phyloP scores from a whole-genome alignment of 768 basidiomycete genomes.

The Naematelia aurantialba region DNA sequence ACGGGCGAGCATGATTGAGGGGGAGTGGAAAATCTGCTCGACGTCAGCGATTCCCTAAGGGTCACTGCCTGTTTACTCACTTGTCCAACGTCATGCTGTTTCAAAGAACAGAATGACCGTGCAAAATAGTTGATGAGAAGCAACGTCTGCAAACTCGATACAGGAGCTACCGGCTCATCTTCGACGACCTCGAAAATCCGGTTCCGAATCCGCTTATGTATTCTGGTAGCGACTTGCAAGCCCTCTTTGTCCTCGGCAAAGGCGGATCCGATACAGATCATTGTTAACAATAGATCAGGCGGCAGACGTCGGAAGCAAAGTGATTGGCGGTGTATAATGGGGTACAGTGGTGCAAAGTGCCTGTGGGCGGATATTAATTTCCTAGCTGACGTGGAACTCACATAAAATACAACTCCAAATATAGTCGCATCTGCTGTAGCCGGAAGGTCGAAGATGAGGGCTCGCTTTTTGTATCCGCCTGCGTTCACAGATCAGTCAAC shows the following conservation, averaged over 20 bases:
- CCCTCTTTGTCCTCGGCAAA: constrained; percentile 18
- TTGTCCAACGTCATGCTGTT: constrained; percentile 16
- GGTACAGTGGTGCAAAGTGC: constrained; percentile 25
- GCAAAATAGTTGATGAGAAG: constrained; percentile 22
- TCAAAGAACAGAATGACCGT: constrained; percentile 21
- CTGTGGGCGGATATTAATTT: not conserved
- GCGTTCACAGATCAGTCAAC: not conserved
- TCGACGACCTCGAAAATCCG: constrained; percentile 23
- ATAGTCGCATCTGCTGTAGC: constrained; percentile 15
- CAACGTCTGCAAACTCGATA: constrained; percentile 17
- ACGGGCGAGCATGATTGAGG: constrained; percentile 15
- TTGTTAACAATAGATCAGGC: constrained; percentile 17
- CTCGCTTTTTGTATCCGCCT: not conserved
- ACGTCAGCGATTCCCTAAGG: not conserved
- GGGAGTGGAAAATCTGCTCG: constrained; percentile 24
- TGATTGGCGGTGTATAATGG: constrained; percentile 22
- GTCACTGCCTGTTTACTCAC: not conserved
- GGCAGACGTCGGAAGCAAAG: constrained; percentile 16
- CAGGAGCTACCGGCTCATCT: constrained; percentile 14
- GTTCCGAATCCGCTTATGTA: constrained; percentile 14
- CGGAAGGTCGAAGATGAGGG: constrained; percentile 8
- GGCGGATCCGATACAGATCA: constrained; percentile 20
- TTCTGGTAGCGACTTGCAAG: constrained; percentile 10
- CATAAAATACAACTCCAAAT: constrained; percentile 25
- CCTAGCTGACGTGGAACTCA: constrained; percentile 1